phyloP scores from a whole-genome alignment of 2,329 filamentous ascomycete genomes.

The Fusarium zealandicum region DNA sequence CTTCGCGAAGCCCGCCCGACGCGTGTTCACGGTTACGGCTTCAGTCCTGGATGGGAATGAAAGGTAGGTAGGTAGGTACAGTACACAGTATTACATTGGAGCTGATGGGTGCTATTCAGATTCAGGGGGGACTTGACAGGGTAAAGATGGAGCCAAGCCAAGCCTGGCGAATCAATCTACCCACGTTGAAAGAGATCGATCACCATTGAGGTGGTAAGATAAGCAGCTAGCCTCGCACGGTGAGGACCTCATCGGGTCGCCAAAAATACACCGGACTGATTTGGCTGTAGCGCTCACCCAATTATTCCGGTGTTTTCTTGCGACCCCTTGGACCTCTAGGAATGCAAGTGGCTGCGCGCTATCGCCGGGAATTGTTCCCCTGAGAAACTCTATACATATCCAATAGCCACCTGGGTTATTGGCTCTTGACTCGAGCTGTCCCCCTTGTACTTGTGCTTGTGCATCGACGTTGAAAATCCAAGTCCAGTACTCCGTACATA shows the following conservation, averaged over 20 bases:
- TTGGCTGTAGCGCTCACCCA: too few relatives aligned
- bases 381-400: background rate
- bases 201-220: conserved; percentile 27
- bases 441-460: background rate
- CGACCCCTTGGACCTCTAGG: too few relatives aligned
- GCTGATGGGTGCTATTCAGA: too few relatives aligned
- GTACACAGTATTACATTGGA: conserved; percentile 22
- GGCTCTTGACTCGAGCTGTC: too few relatives aligned
- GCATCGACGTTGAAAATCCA: background rate
- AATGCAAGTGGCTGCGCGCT: conserved; percentile 22
- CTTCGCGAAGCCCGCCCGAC: conserved; percentile 27
- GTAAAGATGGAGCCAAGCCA: conserved; percentile 12
- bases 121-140: conserved; percentile 33
- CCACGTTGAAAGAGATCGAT: conserved; percentile 45
- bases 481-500: too few relatives aligned
- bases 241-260: too few relatives aligned
- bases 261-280: too few relatives aligned
- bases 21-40: conserved; percentile 39
- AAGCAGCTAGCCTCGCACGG: conserved; percentile 32
- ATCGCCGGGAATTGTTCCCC: background rate
- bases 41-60: conserved; percentile 16
- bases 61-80: too few relatives aligned
- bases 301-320: too few relatives aligned
- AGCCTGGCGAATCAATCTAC: conserved; percentile 45
- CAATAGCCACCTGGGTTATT: background rate